Evolutionary conservation across 495 filamentous ascomycete genomes (phyloP).

Genomic region (Aspergillus sparsus): DNA sequence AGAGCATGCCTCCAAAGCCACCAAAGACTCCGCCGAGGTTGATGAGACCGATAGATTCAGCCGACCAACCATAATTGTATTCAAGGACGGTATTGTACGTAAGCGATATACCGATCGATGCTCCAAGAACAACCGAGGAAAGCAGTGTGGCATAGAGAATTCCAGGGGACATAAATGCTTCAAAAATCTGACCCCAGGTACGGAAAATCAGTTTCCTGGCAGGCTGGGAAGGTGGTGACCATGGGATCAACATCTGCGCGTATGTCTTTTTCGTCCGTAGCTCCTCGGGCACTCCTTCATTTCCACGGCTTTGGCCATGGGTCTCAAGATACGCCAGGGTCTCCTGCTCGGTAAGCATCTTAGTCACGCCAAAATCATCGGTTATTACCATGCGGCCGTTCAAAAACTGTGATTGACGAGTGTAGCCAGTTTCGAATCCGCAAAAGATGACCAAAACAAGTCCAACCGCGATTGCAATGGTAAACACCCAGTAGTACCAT

Average conservation of each 20-base stretch:
- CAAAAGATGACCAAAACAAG: conserved; percentile 33
- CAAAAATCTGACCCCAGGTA: conserved; percentile 36
- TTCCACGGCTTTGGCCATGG: neutral
- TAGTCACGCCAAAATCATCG: conserved; percentile 41
- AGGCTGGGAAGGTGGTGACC: conserved; percentile 17
- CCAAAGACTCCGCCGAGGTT: conserved; percentile 40
- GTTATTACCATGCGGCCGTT: conserved; percentile 35
- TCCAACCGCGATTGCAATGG: conserved; percentile 33
- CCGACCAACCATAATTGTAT: conserved; percentile 33
- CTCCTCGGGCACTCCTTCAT: conserved; percentile 20
- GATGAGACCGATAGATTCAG: conserved; percentile 36
- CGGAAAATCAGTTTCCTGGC: conserved; percentile 20
- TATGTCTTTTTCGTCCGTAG: conserved; percentile 32
- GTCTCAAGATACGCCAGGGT: conserved; percentile 2
- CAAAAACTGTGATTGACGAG: neutral
- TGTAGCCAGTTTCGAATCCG: conserved; percentile 19
- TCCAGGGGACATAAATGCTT: conserved; percentile 38
- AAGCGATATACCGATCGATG: conserved; percentile 37
- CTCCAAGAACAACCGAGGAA: conserved; percentile 36
- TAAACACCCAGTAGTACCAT: conserved; percentile 43
- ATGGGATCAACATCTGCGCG: conserved; percentile 33
- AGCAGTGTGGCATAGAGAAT: conserved; percentile 40
- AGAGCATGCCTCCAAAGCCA: conserved; percentile 40
- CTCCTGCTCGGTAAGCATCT: conserved; percentile 24
- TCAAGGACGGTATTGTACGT: conserved; percentile 41